Conservation (phyloP, 805 yeast species). For the Pichia californica region DNA sequence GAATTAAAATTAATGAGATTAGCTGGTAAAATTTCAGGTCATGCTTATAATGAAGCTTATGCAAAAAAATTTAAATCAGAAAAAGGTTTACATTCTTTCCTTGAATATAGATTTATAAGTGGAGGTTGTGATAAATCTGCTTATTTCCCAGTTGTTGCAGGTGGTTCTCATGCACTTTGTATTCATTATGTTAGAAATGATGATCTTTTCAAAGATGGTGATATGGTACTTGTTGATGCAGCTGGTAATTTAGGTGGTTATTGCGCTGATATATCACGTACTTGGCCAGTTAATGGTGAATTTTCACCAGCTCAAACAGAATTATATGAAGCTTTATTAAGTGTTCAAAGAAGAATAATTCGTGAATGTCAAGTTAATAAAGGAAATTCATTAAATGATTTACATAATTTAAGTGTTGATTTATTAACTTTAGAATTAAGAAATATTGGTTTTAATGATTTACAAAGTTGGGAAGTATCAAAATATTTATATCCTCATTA, state of each 20-base stretch:
- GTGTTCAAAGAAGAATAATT: constrained; percentile 76
- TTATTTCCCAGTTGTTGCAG: constrained; percentile 93
- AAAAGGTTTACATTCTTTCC: constrained; percentile 66
- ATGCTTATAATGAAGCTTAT: constrained; percentile 80
- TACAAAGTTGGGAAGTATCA: constrained; percentile 47
- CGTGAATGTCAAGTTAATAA: constrained; percentile 51
- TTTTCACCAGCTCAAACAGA: constrained; percentile 79
- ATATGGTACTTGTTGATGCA: constrained; percentile 84
- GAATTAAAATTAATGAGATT: constrained; percentile 75
- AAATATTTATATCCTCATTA: constrained; percentile 79
- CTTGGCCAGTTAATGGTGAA: constrained; percentile 84
- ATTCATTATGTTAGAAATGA: constrained; percentile 94
- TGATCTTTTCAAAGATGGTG: constrained; percentile 68
- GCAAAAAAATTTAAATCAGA: constrained; percentile 63
- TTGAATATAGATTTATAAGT: constrained; percentile 74
- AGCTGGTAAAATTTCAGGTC: constrained; percentile 77
- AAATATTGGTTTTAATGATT: constrained; percentile 59
- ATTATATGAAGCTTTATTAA: constrained; percentile 79
- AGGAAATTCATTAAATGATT: constrained; percentile 56
- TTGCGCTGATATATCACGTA: constrained; percentile 90
- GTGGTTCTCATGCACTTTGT: constrained; percentile 82
- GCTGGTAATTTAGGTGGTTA: constrained; percentile 93
- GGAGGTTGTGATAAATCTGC: constrained; percentile 91
- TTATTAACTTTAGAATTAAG: constrained; percentile 56
- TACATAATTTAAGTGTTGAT: constrained; percentile 65